A percentile compares a stretch with the other conserved stretches of the same genome.
Evolutionary conservation across 2,329 filamentous ascomycete species (phyloP).

Genomic region (Blumeria graminis): DNA sequence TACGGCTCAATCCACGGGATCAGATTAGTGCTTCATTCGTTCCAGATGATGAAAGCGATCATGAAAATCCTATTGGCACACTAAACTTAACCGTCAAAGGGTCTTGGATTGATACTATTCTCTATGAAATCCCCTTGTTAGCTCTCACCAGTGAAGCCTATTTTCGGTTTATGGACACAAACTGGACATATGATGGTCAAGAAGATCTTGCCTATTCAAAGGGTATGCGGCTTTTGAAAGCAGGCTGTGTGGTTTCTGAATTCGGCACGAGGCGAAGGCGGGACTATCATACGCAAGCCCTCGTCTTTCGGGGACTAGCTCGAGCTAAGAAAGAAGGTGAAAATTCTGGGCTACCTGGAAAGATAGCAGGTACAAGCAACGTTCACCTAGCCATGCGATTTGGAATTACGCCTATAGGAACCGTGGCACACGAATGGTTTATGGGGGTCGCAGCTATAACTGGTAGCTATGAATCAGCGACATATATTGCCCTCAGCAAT

Average conservation of each 20-base stretch:
- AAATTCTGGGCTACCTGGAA: conserved; percentile 40
- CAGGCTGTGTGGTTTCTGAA: conserved; percentile 75
- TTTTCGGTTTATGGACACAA: conserved; percentile 85
- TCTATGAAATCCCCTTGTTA: conserved; percentile 90
- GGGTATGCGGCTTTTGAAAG: conserved; percentile 50
- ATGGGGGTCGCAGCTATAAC: conserved; percentile 93
- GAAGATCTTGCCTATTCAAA: conserved; percentile 68
- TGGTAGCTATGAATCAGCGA: conserved; percentile 62
- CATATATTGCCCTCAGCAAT: conserved; percentile 60
- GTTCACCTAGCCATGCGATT: conserved; percentile 94
- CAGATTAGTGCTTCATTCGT: conserved; percentile 44
- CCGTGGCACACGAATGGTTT: conserved; percentile 94
- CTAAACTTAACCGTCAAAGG: conserved; percentile 57
- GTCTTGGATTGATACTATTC: conserved; percentile 79
- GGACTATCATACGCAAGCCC: conserved; percentile 83
- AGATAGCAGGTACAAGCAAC: conserved; percentile 76
- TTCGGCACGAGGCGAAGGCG: conserved; percentile 76
- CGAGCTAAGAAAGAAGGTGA: conserved; percentile 50
- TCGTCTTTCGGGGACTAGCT: conserved; percentile 72
- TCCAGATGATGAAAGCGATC: conserved; percentile 29
- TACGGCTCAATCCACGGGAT: conserved; percentile 56
- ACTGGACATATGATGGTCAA: conserved; percentile 77
- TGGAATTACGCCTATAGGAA: conserved; percentile 62
- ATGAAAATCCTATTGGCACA: conserved; percentile 45
- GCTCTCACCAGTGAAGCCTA: conserved; percentile 88